phyloP scores from a whole-genome alignment of 305 asterid species.

The Solanum hybrid region DNA sequence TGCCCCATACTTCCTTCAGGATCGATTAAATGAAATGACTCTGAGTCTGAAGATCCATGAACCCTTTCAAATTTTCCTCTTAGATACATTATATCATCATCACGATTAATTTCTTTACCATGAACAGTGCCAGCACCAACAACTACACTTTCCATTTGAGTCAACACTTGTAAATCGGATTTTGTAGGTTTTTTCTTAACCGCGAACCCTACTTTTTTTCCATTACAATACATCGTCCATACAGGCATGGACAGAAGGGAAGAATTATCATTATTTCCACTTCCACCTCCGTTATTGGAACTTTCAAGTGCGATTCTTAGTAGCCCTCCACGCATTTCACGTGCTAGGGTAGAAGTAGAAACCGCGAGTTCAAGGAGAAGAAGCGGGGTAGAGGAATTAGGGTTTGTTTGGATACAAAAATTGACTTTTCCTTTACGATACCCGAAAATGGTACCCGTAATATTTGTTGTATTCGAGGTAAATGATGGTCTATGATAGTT shows the following conservation, averaged over 20 bases:
- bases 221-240: conserved; percentile 56
- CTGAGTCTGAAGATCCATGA: conserved; percentile 35
- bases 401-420: conserved; percentile 47
- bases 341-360: conserved; percentile 42
- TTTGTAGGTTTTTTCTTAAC: conserved; percentile 24
- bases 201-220: conserved; percentile 45
- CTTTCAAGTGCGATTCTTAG: conserved; percentile 46
- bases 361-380: conserved; percentile 52
- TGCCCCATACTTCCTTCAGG: conserved; percentile 32
- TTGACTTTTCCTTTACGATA: conserved; percentile 42
- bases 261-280: not conserved
- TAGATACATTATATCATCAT: conserved; percentile 40
- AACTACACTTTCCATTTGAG: conserved; percentile 25
- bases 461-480: conserved; percentile 13
- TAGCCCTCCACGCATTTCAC: conserved; percentile 54
- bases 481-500: conserved; percentile 2
- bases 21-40: conserved; percentile 55
- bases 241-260: conserved; percentile 30
- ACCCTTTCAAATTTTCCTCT: conserved; percentile 46
- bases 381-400: conserved; percentile 27
- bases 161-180: conserved; percentile 30
- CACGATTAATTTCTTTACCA: conserved; percentile 10
- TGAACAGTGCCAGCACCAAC: conserved; percentile 41
- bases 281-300: not conserved
- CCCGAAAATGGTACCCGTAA: conserved; percentile 42